Base-by-base conservation (phyloP, 1,284 basidiomycete species). In the Phellinidium pouzarii region DNA sequence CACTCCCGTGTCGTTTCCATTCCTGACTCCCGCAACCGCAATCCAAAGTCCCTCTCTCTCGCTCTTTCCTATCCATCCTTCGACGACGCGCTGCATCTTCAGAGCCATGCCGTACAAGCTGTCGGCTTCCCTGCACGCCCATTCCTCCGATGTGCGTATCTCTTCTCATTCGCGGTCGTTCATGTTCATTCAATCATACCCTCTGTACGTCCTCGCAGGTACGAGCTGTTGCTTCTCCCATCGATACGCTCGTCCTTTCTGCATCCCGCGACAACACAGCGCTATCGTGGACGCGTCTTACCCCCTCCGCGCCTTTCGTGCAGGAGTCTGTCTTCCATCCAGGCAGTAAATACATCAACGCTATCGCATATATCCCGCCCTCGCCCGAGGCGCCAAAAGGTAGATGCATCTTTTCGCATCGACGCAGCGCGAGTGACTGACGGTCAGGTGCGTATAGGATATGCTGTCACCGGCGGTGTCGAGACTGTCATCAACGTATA, bases 251-350 rank as follows among this genome's bases (percentile, higher is more conserved):
- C 58, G 73, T 96, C 56, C 76, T 95, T 58, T 95, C 91, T 17
- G 88, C 86, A 51, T 94, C 93, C 29, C 82, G 94, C 63, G 94
- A 97, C 74, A 78, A 87, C 9, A 91, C 91, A 17, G 88, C 92
- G 52, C 87, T 94, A 63, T 74, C 82, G 36, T 97, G 94, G 94
- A 72, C 78, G 54, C 78, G 81, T 59, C 64, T 73, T n/a, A 64
- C 75, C 23, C 59, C 72, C 48, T 65, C 72, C 41, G 65, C 69
- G 23, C 61, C 70, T 3, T 91, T 90, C 64, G 64, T 68, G 11
- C 77, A 78, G 22, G 66, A 73, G 48, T 67, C 73, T 26, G 72
- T 79, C 38, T 75, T 88, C 57, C 78, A 74, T 68, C 81, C 88
- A 37, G 82, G 88, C 56, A 77, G 84, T 48, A 79, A 84, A 40